Evolutionary conservation across 495 filamentous ascomycete genomes (phyloP).

Genomic region (Letharia columbiana): DNA sequence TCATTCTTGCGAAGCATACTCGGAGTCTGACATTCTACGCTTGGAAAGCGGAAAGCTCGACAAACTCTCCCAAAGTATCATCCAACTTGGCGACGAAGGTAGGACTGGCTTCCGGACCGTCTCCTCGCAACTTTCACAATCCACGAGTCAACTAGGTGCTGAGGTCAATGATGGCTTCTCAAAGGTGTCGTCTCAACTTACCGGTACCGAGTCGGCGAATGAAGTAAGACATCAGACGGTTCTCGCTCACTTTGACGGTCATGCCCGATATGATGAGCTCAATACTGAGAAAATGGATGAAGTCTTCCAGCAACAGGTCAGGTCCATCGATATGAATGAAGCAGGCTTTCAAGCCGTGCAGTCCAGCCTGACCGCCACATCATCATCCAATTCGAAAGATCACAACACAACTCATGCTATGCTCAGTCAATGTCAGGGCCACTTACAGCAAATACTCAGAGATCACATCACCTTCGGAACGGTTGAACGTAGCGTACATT

Average conservation of each 20-base stretch:
- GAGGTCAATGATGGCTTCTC: conserved; percentile 3
- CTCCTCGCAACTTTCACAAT: conserved; percentile 4
- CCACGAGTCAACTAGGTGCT: neutral
- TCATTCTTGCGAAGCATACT: neutral
- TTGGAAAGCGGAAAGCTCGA: conserved; percentile 4
- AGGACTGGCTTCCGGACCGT: neutral
- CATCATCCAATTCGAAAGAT: neutral
- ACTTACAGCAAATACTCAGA: neutral
- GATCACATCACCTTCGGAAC: neutral
- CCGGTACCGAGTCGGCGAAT: neutral
- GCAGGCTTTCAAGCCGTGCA: neutral
- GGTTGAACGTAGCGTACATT: no score
- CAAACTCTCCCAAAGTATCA: neutral
- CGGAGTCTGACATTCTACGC: neutral
- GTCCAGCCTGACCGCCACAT: neutral
- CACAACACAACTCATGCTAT: conserved; percentile 2
- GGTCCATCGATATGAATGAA: neutral
- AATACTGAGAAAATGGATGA: neutral
- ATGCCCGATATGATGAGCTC: neutral
- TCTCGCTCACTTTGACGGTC: neutral
- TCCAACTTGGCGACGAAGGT: neutral
- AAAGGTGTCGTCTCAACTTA: neutral
- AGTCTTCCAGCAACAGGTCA: neutral
- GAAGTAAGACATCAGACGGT: neutral
- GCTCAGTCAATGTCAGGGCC: neutral